phyloP scores from a whole-genome alignment of 1,284 basidiomycete species.

The Austroboletus novae-zelandiae region DNA sequence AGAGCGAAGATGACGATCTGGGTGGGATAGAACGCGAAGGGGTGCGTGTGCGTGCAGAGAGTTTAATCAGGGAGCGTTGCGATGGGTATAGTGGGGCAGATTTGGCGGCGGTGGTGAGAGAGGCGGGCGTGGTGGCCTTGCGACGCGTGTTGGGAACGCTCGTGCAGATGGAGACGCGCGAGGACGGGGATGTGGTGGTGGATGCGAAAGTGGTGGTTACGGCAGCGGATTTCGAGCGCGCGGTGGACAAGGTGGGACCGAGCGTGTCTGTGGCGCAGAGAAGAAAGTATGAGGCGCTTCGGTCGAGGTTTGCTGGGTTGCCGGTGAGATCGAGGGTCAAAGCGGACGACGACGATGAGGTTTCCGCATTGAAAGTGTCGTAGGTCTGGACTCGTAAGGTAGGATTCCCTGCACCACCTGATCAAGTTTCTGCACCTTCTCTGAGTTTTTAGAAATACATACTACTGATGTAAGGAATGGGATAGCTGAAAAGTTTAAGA shows the following conservation, averaged over 20 bases:
- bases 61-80: slow-evolving; percentile 58
- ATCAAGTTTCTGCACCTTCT: too few relatives aligned
- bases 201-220: slow-evolving; percentile 44
- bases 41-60: slow-evolving; percentile 36
- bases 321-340: slow-evolving; percentile 39
- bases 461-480: too few relatives aligned
- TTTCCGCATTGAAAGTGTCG: too few relatives aligned
- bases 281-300: slow-evolving; percentile 75
- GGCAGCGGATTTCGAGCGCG: slow-evolving; percentile 69
- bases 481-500: too few relatives aligned
- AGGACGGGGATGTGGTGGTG: not conserved
- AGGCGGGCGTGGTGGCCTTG: slow-evolving; percentile 87
- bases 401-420: too few relatives aligned
- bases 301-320: slow-evolving; percentile 78
- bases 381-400: too few relatives aligned
- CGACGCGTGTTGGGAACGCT: slow-evolving; percentile 67
- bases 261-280: slow-evolving; percentile 84
- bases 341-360: slow-evolving; percentile 8
- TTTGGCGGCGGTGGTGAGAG: slow-evolving; percentile 28
- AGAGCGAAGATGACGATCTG: slow-evolving; percentile 5
- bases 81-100: slow-evolving; percentile 92
- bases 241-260: slow-evolving; percentile 82
- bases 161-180: slow-evolving; percentile 39
- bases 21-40: slow-evolving; percentile 16
- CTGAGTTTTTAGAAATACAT: too few relatives aligned